Evolutionary conservation across 2,329 filamentous ascomycete species (phyloP), one percentile per base, ranked within the genome.

Genomic region (Cordyceps cicadae): DNA sequence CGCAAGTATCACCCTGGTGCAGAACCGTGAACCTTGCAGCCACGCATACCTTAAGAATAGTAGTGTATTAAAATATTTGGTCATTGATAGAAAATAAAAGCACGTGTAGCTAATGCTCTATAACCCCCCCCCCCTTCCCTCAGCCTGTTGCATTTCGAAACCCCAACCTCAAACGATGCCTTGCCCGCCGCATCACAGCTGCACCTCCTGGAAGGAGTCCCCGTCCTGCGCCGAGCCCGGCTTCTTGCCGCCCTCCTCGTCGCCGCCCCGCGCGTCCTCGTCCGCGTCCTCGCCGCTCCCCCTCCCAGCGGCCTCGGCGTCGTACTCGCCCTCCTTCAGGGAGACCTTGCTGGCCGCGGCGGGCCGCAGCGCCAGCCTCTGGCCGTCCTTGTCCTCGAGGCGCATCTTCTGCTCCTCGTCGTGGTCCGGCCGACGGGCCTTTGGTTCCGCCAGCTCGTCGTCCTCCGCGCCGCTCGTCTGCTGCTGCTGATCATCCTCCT

Each of bases 191-290:
- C 12, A 37, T 67, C 75, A 87, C 66, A 87, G 72, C 63, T 81
- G 82, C 52, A 87, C 83, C 65, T 87, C 82, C 66, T 87, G 83
- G 70, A 87, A 87, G n/a, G 82, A 83, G 5, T 78, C 77, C 0
- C 81, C 79, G 64, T 84, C 82, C 19, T 82, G 78, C 7, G 81
- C 81, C 48, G 75, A 72, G 17, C 75, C 72, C 0, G 76, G 72
- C 63, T 77, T 79, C 52, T 73, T 71, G 17, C 8, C 41, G 17
- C 8, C 34, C 11, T 43, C 69, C 14, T 74, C 21, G 3, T 37
- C 72, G 6, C 72, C 70, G 9, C 74, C 72, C n/a, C 69, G 68
- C 8, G 68, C 34, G 3, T 48, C 69, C 14, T 74, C 32, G n/a
- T 48, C 69, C 14, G 74, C 32, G n/a, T 41, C 72, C 5, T 72